Evolutionary conservation across 257 asterid genomes (phyloP).

Genomic region (Craterostigma plantagineum): DNA sequence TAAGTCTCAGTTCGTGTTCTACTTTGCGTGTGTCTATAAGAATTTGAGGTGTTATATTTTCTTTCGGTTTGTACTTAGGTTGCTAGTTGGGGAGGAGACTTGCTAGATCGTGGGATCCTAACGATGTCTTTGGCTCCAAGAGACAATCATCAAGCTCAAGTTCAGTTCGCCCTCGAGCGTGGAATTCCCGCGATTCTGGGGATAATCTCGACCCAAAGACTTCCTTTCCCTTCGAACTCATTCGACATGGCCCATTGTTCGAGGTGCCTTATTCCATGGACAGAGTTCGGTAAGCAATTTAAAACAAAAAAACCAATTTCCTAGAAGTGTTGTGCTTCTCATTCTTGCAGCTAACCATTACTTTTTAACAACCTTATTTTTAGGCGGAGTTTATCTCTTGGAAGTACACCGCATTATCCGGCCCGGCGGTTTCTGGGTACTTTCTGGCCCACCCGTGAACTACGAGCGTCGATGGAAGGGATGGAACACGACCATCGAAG

Average conservation of each 20-base stretch:
- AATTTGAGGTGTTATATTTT: not conserved
- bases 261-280: constrained; percentile 44
- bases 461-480: constrained; percentile 31
- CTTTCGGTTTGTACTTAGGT: constrained; percentile 15
- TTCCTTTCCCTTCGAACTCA: constrained; percentile 41
- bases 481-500: constrained; percentile 43
- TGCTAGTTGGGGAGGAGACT: constrained; percentile 48
- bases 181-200: constrained; percentile 50
- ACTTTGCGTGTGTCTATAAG: not conserved
- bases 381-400: constrained; percentile 42
- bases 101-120: constrained; percentile 31
- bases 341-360: not conserved
- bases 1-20: constrained; percentile 14
- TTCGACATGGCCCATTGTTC: constrained; percentile 56
- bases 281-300: constrained; percentile 31
- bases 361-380: not conserved
- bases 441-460: constrained; percentile 47
- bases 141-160: constrained; percentile 49
- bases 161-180: constrained; percentile 44
- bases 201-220: constrained; percentile 29
- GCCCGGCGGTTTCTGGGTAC: constrained; percentile 46
- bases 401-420: constrained; percentile 45
- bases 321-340: not conserved
- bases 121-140: constrained; percentile 49
- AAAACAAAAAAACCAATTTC: constrained; percentile 1